Evolutionary conservation across 352 stramenopile genomes (phyloP), one percentile per base, ranked within the genome.

Genomic region (Peronospora tabacina): DNA sequence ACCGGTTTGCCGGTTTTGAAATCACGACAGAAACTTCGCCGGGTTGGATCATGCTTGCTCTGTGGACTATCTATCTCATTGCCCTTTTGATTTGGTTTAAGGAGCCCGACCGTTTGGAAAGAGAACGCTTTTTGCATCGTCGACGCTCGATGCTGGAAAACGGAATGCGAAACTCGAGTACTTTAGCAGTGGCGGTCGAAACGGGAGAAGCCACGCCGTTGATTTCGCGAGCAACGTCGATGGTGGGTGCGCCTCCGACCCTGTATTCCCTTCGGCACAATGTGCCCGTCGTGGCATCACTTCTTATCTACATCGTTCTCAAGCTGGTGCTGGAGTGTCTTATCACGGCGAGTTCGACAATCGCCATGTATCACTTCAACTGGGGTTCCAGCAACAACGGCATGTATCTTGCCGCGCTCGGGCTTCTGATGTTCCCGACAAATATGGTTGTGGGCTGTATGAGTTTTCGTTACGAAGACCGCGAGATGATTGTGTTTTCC

Each of bases 241-340:
- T 63, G 35, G 24, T 36, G 15, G 17, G 46, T 40, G 45, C n/a
- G 8, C 40, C 52, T 4, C 54, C 64, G 7, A 55, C 66, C 12
- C 50, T 92, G 13, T 83, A 59, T 11, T 86, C 78, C 41, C 61
- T 92, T 17, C 80, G 75, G 74, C 47, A 57, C 24, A 92, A 92
- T 48, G 70, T 90, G 2, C 81, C 81, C 0, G 81, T 92, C 8
- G 72, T 92, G 28, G 74, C 68, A 13, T 81, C 78, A 42, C 72
- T 92, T 15, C 58, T 85, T 35, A 85, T 97, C 44, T 95, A 96
- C 55, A 85, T 96, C 58, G 68, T 97, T 48, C 74, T 97, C 34
- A 97, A 97, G 69, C 66, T 94, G 45, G 80, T 95, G 35, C 63
- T 95, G 26, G 90, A 97, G 63, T 88, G 82, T 39, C 58, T 96